Conservation (phyloP, 1,139 yeast species). For the Blastobotrys serpentis region DNA sequence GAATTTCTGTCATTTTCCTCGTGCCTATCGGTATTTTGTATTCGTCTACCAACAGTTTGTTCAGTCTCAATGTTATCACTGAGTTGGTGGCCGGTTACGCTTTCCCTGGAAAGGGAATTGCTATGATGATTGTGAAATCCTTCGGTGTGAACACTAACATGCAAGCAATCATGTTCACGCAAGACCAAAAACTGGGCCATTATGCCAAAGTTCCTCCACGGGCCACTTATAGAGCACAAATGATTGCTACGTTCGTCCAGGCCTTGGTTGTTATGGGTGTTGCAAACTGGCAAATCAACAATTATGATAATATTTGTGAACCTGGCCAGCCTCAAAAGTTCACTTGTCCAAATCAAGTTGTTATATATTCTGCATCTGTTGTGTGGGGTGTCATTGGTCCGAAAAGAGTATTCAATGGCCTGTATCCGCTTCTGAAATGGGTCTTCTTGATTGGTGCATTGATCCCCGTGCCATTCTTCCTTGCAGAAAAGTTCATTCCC, state of each 20-base stretch:
- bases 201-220: conserved; percentile 60
- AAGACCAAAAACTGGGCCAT: conserved; percentile 59
- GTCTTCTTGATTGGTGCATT: conserved; percentile 46
- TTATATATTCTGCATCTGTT: conserved; percentile 53
- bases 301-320: conserved; percentile 49
- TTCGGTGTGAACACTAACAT: conserved; percentile 59
- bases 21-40: conserved; percentile 49
- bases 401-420: conserved; percentile 48
- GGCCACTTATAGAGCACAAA: conserved; percentile 57
- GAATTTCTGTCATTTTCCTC: conserved; percentile 53
- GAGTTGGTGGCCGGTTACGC: conserved; percentile 62
- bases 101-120: conserved; percentile 60
- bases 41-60: conserved; percentile 52
- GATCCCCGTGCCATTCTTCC: conserved; percentile 45
- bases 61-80: conserved; percentile 56
- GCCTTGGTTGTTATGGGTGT: conserved; percentile 51
- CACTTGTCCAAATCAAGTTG: conserved; percentile 41
- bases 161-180: conserved; percentile 58
- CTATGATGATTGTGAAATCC: conserved; percentile 56
- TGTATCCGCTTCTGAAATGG: conserved; percentile 50
- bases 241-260: conserved; percentile 41
- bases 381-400: conserved; percentile 71
- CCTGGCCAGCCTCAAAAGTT: conserved; percentile 40
- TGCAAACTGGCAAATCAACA: conserved; percentile 52
- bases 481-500: conserved; percentile 49